phyloP scores from a whole-genome alignment of 331 rosid genomes.

The Rosa hybrid region DNA sequence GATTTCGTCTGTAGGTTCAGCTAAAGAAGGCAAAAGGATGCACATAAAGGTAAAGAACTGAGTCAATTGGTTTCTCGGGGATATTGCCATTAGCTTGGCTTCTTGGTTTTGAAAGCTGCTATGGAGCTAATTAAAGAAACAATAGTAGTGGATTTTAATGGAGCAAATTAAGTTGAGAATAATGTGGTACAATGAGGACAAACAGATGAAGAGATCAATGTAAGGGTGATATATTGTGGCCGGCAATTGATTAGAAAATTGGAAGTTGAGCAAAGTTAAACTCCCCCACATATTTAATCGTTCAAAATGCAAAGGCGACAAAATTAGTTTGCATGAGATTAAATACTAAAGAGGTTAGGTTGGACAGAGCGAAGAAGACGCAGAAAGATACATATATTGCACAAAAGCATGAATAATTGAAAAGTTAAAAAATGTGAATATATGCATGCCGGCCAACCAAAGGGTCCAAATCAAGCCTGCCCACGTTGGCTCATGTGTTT shows the following conservation, averaged over 20 bases:
- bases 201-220: slow-evolving; percentile 35
- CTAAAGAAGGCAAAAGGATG: slow-evolving; percentile 24
- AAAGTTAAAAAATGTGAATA: slow-evolving; percentile 1
- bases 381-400: background rate
- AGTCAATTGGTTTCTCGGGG: slow-evolving; percentile 13
- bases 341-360: background rate
- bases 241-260: slow-evolving; percentile 44
- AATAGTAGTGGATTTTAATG: slow-evolving; percentile 22
- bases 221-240: slow-evolving; percentile 29
- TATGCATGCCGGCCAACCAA: slow-evolving; percentile 20
- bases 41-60: slow-evolving; percentile 22
- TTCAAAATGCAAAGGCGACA: background rate
- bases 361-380: background rate
- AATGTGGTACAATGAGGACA: slow-evolving; percentile 32
- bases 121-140: background rate
- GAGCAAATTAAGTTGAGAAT: slow-evolving; percentile 21
- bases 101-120: slow-evolving; percentile 11
- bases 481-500: slow-evolving; percentile 7
- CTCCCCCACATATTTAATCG: slow-evolving; percentile 16
- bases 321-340: background rate
- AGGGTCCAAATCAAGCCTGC: slow-evolving; percentile 4
- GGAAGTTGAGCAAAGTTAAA: slow-evolving; percentile 28
- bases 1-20: slow-evolving; percentile 26
- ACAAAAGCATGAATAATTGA: background rate
- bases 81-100: slow-evolving; percentile 31